Conservation (phyloP, 306 rosid species). For the Malus asiatica region DNA sequence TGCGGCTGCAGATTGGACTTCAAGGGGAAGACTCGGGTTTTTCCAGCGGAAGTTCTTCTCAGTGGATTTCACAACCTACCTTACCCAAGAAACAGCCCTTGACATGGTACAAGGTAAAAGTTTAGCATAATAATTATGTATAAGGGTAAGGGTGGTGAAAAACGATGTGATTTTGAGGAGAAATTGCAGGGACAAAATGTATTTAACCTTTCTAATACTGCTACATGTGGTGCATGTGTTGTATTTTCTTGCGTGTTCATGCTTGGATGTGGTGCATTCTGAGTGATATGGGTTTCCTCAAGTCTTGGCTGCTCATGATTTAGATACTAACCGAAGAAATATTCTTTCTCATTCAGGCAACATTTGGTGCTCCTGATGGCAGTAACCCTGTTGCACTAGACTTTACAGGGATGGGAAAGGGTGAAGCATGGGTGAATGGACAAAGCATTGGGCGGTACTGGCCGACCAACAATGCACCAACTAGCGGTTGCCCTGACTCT, state of each 20-base stretch:
- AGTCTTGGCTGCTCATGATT: too few relatives aligned
- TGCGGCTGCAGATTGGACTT: conserved; percentile 67
- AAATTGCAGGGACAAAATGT: background rate
- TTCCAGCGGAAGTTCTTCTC: conserved; percentile 53
- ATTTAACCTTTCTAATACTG: background rate
- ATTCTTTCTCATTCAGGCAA: conserved; percentile 45
- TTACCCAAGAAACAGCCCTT: conserved; percentile 73
- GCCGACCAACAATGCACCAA: conserved; percentile 56
- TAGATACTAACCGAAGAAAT: conserved; percentile 20
- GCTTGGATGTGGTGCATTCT: background rate
- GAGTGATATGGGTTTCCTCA: background rate
- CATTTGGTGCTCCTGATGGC: conserved; percentile 58
- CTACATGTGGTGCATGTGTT: background rate
- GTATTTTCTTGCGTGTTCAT: background rate
- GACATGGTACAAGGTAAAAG: conserved; percentile 92
- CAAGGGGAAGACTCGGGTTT: conserved; percentile 58
- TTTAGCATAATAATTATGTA: background rate
- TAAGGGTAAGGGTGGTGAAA: background rate
- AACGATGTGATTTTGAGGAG: background rate
- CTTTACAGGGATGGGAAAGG: conserved; percentile 89
- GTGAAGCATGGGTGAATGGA: conserved; percentile 97
- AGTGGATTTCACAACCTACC: conserved; percentile 59
- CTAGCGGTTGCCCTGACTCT: conserved; percentile 37
- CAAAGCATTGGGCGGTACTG: conserved; percentile 94
- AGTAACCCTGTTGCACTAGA: conserved; percentile 75